phyloP scores from a whole-genome alignment of 2,329 filamentous ascomycete species.

The Reticulascus tulasneorum region DNA sequence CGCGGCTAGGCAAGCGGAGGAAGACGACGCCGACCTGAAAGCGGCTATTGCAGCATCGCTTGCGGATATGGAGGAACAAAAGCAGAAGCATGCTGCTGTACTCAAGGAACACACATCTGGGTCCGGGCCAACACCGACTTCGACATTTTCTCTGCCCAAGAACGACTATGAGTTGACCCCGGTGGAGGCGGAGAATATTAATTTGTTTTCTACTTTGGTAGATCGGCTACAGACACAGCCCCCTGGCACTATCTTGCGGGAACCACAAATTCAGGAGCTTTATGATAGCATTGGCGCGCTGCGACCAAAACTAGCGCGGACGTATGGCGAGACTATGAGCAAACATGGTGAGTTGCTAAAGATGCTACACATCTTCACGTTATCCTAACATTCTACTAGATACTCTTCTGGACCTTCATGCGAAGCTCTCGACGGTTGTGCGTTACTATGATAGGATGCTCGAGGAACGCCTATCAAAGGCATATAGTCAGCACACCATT shows the following conservation, averaged over 20 bases:
- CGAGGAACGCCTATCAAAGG: conserved; percentile 88
- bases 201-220: conserved; percentile 88
- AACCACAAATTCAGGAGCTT: conserved; percentile 95
- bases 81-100: conserved; percentile 79
- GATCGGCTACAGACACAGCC: conserved; percentile 93
- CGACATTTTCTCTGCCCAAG: conserved; percentile 65
- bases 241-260: conserved; percentile 89
- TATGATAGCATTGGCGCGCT: conserved; percentile 96
- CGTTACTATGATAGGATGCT: conserved; percentile 98
- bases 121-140: conserved; percentile 41
- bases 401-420: conserved; percentile 87
- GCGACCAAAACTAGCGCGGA: conserved; percentile 87
- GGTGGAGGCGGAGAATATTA: conserved; percentile 96
- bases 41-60: conserved; percentile 93
- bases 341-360: conserved; percentile 71
- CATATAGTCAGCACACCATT: conserved; percentile 78
- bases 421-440: conserved; percentile 92
- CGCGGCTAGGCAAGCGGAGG: conserved; percentile 55
- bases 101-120: conserved; percentile 73
- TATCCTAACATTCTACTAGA: conserved; percentile 54
- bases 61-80: conserved; percentile 97
- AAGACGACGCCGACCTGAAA: conserved; percentile 89
- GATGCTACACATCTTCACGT: background rate
- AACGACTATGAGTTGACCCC: conserved; percentile 93
- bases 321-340: conserved; percentile 99